A percentile compares a stretch with the other conserved stretches of the same genome.
phyloP scores from a whole-genome alignment of 2,329 filamentous ascomycete genomes.

The Chrysoporthe puriensis region DNA sequence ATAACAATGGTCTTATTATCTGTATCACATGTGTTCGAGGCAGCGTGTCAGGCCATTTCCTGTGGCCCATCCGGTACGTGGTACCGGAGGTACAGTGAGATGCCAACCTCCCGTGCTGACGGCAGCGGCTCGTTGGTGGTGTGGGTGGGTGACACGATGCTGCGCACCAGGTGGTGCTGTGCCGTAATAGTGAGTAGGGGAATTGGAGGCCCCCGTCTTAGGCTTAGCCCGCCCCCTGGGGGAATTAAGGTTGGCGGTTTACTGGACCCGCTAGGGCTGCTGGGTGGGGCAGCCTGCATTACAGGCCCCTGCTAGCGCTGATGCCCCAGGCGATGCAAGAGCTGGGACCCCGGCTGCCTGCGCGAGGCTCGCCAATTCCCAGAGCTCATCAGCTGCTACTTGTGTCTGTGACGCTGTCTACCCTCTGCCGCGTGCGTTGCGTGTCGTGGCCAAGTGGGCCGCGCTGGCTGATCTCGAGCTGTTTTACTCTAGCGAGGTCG shows the following conservation, averaged over 20 bases:
- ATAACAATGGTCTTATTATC: too few species aligned
- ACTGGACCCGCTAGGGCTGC: too few species aligned
- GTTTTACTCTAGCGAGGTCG: too few species aligned
- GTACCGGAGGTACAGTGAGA: too few species aligned
- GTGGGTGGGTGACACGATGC: neutral
- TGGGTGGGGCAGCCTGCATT: neutral
- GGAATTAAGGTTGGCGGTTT: constrained; percentile 1
- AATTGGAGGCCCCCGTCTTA: neutral
- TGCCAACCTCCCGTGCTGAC: neutral
- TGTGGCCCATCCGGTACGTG: neutral
- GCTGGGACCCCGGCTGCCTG: too few species aligned
- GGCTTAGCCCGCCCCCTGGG: neutral
- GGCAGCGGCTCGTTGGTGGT: neutral
- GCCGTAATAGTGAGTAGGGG: neutral
- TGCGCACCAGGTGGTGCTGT: neutral
- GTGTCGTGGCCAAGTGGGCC: too few species aligned
- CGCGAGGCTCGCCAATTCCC: too few species aligned
- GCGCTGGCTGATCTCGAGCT: too few species aligned
- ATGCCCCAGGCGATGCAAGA: neutral
- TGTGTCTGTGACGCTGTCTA: too few species aligned
- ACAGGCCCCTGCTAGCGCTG: neutral
- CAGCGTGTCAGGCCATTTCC: constrained; percentile 6
- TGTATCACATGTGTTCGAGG: constrained; percentile 11
- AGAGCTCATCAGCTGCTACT: too few species aligned
- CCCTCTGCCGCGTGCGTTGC: too few species aligned